A percentile compares a stretch with the other conserved stretches of the same genome.
Conservation (phyloP, 2,329 filamentous ascomycete genomes). For the Neonectria faginata region DNA sequence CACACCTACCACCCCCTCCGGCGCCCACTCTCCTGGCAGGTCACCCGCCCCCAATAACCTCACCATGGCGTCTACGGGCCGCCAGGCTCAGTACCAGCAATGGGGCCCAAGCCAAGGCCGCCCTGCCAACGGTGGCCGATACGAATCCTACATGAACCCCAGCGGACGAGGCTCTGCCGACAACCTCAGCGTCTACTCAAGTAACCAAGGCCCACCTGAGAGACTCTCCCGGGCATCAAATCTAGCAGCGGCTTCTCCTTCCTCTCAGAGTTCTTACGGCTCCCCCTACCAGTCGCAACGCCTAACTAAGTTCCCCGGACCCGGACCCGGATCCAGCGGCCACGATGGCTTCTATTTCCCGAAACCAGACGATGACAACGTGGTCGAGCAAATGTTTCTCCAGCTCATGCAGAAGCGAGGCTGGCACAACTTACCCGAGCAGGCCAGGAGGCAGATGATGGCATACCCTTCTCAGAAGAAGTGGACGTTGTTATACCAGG, state of each 20-base stretch:
- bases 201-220: constrained; percentile 62
- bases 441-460: constrained; percentile 94
- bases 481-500: constrained; percentile 97
- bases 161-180: constrained; percentile 68
- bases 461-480: constrained; percentile 95
- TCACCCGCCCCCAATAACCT: constrained; percentile 72
- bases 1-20: constrained; percentile 60
- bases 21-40: constrained; percentile 70
- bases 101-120: constrained; percentile 66
- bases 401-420: constrained; percentile 97
- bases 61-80: constrained; percentile 78
- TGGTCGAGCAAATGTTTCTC: constrained; percentile 92
- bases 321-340: constrained; percentile 49
- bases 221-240: constrained; percentile 48
- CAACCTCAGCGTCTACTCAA: constrained; percentile 68
- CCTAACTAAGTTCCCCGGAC: constrained; percentile 63
- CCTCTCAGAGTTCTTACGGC: constrained; percentile 67
- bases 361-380: constrained; percentile 81
- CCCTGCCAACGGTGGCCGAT: constrained; percentile 67
- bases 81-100: constrained; percentile 81
- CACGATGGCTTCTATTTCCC: constrained; percentile 71
- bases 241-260: constrained; percentile 65
- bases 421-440: constrained; percentile 96
- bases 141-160: constrained; percentile 72
- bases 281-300: constrained; percentile 65